These are phyloP conservation scores for Solanum habrochaites DNA, from an alignment of 257 asterid genomes.

Conservation along the genomic window DNA sequence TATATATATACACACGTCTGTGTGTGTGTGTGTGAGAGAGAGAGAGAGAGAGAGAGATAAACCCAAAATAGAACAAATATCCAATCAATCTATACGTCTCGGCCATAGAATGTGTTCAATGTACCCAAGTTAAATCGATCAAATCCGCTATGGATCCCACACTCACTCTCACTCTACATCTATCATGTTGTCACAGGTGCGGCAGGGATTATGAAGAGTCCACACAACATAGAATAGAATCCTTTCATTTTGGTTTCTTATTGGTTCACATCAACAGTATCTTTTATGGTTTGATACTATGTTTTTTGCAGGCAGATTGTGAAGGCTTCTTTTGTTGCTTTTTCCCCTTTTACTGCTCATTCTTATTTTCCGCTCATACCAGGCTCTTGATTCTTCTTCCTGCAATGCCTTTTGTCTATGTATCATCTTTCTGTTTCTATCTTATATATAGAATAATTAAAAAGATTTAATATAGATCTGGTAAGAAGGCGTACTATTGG, in stretches of 20 bases:
- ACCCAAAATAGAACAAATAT: background rate
- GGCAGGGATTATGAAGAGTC: background rate
- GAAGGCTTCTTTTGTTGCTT: background rate
- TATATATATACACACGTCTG: too few species aligned
- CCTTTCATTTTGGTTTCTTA: background rate
- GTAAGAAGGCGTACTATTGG: background rate
- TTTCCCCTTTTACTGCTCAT: background rate
- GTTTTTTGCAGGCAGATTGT: background rate
- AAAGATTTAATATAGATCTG: background rate
- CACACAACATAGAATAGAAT: background rate
- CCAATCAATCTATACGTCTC: background rate
- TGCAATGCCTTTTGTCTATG: background rate
- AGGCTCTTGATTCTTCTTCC: background rate
- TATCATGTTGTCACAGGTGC: background rate
- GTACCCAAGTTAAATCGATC: background rate
- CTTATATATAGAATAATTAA: background rate
- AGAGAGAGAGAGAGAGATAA: background rate
- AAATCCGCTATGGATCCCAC: background rate
- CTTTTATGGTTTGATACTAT: background rate
- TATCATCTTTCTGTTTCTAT: background rate
- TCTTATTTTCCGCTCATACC: background rate
- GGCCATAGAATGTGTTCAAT: background rate
- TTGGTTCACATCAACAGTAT: background rate
- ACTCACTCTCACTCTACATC: background rate
- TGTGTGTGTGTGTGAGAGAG: too few species aligned